A percentile compares a stretch with the other conserved stretches of the same genome.
These are phyloP conservation scores for Amanita pseudoporphyria DNA, from an alignment of 768 basidiomycete genomes.

Conservation along the genomic window DNA sequence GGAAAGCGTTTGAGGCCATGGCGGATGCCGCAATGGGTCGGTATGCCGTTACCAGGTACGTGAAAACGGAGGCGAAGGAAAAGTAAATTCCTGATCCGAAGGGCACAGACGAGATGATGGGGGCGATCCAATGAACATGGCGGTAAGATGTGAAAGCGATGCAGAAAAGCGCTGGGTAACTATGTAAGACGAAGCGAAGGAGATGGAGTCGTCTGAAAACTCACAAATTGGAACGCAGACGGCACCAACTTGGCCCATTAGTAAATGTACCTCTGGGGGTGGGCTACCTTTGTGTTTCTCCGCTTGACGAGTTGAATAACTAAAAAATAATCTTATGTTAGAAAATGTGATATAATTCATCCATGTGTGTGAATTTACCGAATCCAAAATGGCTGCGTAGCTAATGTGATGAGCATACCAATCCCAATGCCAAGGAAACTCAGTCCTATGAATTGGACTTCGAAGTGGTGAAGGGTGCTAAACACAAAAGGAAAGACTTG, in stretches of 20 bases:
- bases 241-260: conserved; percentile 62
- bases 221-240: conserved; percentile 51
- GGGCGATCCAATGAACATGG: conserved; percentile 52
- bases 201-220: conserved; percentile 38
- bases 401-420: conserved; percentile 42
- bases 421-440: conserved; percentile 54
- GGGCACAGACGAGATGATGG: conserved; percentile 53
- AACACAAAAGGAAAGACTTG: conserved; percentile 52
- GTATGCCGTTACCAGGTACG: conserved; percentile 63
- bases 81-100: conserved; percentile 60
- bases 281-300: conserved; percentile 32
- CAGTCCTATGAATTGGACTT: conserved; percentile 41
- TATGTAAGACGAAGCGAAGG: conserved; percentile 21
- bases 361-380: conserved; percentile 28
- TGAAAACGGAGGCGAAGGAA: conserved; percentile 63
- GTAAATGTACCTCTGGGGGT: conserved; percentile 57
- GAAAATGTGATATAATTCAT: not conserved
- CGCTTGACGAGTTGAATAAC: conserved; percentile 28
- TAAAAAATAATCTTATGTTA: conserved; percentile 14
- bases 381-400: conserved; percentile 46
- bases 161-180: conserved; percentile 42
- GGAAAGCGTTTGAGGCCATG: conserved; percentile 55
- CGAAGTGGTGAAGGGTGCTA: conserved; percentile 35
- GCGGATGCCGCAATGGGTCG: conserved; percentile 58
- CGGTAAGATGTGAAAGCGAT: conserved; percentile 47